Evolutionary conservation across 2,329 filamentous ascomycete genomes (phyloP), one percentile per base, ranked within the genome.

Genomic region (Curvularia sp.): DNA sequence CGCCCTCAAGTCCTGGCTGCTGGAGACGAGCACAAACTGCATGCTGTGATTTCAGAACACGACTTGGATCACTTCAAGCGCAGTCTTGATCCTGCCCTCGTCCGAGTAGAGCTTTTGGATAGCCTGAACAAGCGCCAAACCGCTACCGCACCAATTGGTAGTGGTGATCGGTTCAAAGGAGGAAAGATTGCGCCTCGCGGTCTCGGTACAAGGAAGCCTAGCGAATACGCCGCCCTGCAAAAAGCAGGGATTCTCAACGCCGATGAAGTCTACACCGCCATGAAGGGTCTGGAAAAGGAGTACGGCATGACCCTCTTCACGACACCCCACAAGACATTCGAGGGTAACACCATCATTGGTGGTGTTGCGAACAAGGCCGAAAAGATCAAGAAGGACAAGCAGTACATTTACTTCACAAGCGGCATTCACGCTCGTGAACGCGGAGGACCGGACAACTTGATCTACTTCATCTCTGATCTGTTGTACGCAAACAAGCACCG

Each of bases 381-480:
- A 46, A 75, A 77, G 48, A 73, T 72, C 18, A 75, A 77, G 48
- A 76, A 77, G 35, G 70, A 77, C 50, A 76, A 77, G 15, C 81
- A 83, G 60, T 78, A 81, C 39, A 80, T 85, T 28, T 84, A 84
- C 68, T 76, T 88, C 58, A 83, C 82, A 55, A 80, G 80, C 20
- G 83, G 79, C 13, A 82, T 86, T 30, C 85, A 87, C 62, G 83
- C 85, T 4, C 82, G 85, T 20, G 85, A 88, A 73, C 81, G 85
- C 18, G 85, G 85, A n/a, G 83, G 81, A 0, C 80, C 85, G 0
- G 85, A 88, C 67, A 80, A 83, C 58, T 75, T 87, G 9, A 75
- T 87, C 43, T 86, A 86, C 75, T 87, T 86, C 71, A 75, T 86
- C 39, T 76, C 82, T 0, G 85, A 88, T 67, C 77, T 88, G 7